phyloP scores from a whole-genome alignment of 305 asterid species.

The Fraxinus velutina region DNA sequence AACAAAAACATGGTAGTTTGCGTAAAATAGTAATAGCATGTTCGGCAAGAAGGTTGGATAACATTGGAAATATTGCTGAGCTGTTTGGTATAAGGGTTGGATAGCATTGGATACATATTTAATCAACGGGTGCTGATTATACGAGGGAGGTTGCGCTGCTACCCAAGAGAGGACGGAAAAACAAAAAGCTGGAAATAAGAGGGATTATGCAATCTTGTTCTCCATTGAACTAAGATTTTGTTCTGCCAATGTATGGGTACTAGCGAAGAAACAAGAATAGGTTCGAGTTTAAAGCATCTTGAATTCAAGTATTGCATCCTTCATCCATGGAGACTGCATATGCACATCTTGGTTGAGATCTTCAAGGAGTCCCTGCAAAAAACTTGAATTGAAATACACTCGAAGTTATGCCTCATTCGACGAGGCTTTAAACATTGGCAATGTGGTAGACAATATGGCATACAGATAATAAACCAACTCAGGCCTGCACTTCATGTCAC shows the following conservation, averaged over 20 bases:
- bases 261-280: background rate
- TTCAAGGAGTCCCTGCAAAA: too few relatives aligned
- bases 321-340: too few relatives aligned
- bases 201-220: background rate
- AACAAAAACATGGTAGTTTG: background rate
- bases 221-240: background rate
- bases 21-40: background rate
- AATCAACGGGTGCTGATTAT: background rate
- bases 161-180: background rate
- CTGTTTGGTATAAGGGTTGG: background rate
- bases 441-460: too few relatives aligned
- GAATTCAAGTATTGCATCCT: background rate
- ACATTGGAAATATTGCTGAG: background rate
- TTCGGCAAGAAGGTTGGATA: background rate
- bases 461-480: too few relatives aligned
- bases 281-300: background rate
- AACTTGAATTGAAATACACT: too few relatives aligned
- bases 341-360: too few relatives aligned
- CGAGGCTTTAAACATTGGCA: too few relatives aligned
- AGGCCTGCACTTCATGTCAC: too few relatives aligned
- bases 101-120: background rate
- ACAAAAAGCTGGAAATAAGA: background rate
- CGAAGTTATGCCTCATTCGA: too few relatives aligned
- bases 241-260: background rate
- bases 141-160: background rate